Evolutionary conservation across 768 basidiomycete genomes (phyloP), one percentile per base, ranked within the genome.

Genomic region (Psilocybe sp.): DNA sequence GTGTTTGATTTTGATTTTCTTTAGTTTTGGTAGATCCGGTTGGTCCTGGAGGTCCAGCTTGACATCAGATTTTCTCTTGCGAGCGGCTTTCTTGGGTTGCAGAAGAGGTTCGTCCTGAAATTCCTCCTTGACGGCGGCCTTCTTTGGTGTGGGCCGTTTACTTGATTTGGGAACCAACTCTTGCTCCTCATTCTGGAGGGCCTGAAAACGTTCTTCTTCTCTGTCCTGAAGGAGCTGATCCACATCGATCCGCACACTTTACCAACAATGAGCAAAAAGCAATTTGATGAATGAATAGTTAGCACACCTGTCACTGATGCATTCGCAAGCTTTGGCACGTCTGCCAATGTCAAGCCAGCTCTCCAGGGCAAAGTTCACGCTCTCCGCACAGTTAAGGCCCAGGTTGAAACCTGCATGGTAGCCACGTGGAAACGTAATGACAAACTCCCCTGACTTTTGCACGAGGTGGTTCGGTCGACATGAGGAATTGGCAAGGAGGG

Each of bases 371-470:
- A 98, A 98, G 64, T 98, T 98, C 60, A 97, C 92, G 55, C 90
- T 92, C 69, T 98, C 96, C 1, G 96, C 96, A 59, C 94, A 97
- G 61, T 98, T 98, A 63, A 97, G 83, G 6, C 92, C 96, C 38
- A 97, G 73, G 63, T 98, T 98, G 76, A 98, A 96, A 15, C 96
- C 96, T 3, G 94, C 92, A 64, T 98, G 96, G 65, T 98, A 98
- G 1, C 96, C 96, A 43, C 89, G 74, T 1, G 96, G 96, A 62
- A 82, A 98, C 0, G 96, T 98, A 58, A 98, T 89, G 36, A 98
- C 89, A 54, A 98, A 97, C 65, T 98, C 95, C n/a, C 92, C 90
- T 39, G 88, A 82, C 40, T 93, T 85, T 60, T 99, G 97, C 0
- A 96, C 93, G 20, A 95, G 80, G 49, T 79, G 80, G 62, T 95